Conservation (phyloP, 2,329 filamentous ascomycete genomes). For the Thielaviopsis euricoi region DNA sequence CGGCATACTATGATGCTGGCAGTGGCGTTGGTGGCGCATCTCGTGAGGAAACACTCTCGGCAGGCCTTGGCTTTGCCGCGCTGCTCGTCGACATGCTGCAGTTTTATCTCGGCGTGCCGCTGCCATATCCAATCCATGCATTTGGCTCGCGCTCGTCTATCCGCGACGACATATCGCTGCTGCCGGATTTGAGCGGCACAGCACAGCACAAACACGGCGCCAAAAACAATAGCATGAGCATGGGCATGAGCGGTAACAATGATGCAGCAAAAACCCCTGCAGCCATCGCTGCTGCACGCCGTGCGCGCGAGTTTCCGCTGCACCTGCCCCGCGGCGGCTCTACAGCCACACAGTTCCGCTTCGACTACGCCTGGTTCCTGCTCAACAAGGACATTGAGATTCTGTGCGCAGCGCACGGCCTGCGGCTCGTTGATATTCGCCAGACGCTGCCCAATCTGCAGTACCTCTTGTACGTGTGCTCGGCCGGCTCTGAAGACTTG, state of each 20-base stretch:
- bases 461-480: constrained; percentile 79
- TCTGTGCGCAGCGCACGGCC: constrained; percentile 45
- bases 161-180: constrained; percentile 53
- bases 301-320: constrained; percentile 62
- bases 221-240: not conserved
- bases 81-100: constrained; percentile 61
- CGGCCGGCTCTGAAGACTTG: constrained; percentile 52
- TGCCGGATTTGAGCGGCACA: constrained; percentile 25
- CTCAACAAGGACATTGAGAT: constrained; percentile 87
- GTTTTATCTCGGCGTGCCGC: constrained; percentile 60
- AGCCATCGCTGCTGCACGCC: constrained; percentile 19
- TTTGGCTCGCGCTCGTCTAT: constrained; percentile 61
- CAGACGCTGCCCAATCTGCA: constrained; percentile 89
- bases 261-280: no score
- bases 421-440: constrained; percentile 75
- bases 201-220: constrained; percentile 1
- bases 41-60: constrained; percentile 57
- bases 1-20: constrained; percentile 29
- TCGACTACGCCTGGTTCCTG: constrained; percentile 93
- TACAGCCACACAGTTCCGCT: constrained; percentile 63
- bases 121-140: constrained; percentile 65
- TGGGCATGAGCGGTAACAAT: no score
- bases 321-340: constrained; percentile 47
- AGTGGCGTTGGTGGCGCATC: constrained; percentile 18
- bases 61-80: constrained; percentile 65